phyloP scores from a whole-genome alignment of 306 rosid genomes.

The Pyrus pyrifolia region DNA sequence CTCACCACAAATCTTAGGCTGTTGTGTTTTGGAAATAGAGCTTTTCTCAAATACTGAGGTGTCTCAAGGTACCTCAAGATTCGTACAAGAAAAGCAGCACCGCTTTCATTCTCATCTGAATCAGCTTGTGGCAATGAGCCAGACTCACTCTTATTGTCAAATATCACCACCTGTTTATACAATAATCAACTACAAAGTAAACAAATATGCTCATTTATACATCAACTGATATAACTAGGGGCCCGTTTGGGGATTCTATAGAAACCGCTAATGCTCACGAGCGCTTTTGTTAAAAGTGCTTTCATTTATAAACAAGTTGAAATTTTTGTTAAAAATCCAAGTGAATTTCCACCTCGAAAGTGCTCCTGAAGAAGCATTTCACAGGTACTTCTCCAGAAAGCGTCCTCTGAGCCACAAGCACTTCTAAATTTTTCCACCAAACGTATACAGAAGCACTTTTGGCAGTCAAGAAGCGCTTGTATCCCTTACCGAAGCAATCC shows the following conservation, averaged over 20 bases:
- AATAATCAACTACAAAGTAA: background rate
- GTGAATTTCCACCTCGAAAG: background rate
- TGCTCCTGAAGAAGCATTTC: background rate
- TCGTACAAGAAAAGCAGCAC: constrained; percentile 72
- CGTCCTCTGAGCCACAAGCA: background rate
- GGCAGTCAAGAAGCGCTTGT: background rate
- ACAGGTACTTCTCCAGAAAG: background rate
- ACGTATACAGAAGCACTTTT: background rate
- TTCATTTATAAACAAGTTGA: background rate
- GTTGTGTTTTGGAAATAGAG: constrained; percentile 82
- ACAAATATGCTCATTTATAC: background rate
- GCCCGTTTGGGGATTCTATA: background rate
- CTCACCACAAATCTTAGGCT: constrained; percentile 82
- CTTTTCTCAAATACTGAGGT: constrained; percentile 87
- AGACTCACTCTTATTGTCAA: constrained; percentile 51
- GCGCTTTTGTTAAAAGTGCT: background rate
- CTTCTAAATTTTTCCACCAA: background rate
- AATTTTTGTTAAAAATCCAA: background rate
- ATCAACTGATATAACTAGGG: background rate
- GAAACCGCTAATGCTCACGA: background rate
- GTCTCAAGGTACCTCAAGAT: constrained; percentile 86
- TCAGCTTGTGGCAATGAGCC: constrained; percentile 18
- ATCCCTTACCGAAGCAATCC: background rate
- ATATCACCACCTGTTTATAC: constrained; percentile 61
- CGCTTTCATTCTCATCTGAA: constrained; percentile 62